These are phyloP conservation scores for Aspergillus spinulosporus DNA, from an alignment of 2,329 filamentous ascomycete species.

Conservation along the genomic window DNA sequence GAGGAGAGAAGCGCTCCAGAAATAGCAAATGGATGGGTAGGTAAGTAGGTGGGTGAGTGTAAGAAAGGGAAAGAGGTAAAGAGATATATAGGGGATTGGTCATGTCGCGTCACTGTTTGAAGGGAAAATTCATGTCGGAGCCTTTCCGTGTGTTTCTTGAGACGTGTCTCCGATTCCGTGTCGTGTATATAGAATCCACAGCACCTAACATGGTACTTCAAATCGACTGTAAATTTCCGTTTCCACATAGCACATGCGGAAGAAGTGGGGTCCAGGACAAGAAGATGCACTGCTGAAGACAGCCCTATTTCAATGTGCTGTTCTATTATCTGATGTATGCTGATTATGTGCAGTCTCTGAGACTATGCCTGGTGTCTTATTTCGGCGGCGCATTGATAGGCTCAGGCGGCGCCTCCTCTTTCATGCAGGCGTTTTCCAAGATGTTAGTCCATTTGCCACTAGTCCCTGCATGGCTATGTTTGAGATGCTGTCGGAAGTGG, in stretches of 20 bases:
- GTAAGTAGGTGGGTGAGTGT: neutral
- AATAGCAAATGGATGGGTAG: neutral
- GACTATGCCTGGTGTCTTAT: slow-evolving; percentile 33
- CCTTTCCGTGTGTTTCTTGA: neutral
- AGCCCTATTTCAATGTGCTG: too few species aligned
- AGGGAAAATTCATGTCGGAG: neutral
- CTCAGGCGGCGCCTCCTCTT: slow-evolving; percentile 64
- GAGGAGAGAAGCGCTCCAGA: slow-evolving; percentile 3
- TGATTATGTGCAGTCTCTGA: slow-evolving; percentile 19
- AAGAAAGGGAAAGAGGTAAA: neutral
- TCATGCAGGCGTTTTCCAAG: slow-evolving; percentile 94
- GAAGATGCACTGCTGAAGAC: too few species aligned
- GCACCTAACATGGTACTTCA: too few species aligned
- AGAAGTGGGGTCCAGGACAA: too few species aligned
- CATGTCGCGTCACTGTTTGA: slow-evolving; percentile 13
- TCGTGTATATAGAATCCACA: neutral
- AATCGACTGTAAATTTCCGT: too few species aligned
- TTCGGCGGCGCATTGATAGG: slow-evolving; percentile 20
- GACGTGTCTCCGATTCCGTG: neutral
- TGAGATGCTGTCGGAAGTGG: slow-evolving; percentile 96
- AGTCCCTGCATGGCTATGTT: slow-evolving; percentile 93
- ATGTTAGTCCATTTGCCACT: slow-evolving; percentile 99
- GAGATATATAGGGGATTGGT: slow-evolving; percentile 1
- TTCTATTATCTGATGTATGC: too few species aligned
- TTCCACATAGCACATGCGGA: too few species aligned